Evolutionary conservation across 345 rosid genomes (phyloP).

Genomic region (Heritiera littoralis): DNA sequence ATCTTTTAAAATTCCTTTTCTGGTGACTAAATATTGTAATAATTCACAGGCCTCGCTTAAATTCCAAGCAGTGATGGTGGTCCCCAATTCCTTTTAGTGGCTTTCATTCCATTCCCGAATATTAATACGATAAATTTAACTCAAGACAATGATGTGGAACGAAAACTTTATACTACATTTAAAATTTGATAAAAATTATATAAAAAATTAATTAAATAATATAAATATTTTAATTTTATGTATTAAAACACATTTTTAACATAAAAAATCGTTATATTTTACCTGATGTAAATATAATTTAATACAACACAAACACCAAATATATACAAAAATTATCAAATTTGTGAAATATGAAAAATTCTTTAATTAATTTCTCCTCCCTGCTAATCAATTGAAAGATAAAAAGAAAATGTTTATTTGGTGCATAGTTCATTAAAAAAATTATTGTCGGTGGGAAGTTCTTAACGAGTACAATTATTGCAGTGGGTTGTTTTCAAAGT

Average conservation of each 20-base stretch:
- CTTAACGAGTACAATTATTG: conserved; percentile 5
- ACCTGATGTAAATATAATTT: no score
- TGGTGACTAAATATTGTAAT: background rate
- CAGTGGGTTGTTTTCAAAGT: background rate
- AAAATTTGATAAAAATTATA: no score
- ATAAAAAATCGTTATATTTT: no score
- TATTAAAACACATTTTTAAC: no score
- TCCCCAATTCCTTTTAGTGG: conserved; percentile 8
- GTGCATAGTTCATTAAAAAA: background rate
- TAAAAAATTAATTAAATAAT: no score
- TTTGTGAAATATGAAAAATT: background rate
- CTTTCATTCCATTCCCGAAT: conserved; percentile 4
- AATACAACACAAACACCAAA: no score
- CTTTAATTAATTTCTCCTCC: background rate
- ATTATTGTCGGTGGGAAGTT: background rate
- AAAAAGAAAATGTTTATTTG: background rate
- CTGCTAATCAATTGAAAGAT: background rate
- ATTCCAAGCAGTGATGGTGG: background rate
- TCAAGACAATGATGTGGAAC: no score
- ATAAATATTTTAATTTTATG: no score
- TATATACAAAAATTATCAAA: no score
- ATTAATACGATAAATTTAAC: background rate
- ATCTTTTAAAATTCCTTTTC: background rate
- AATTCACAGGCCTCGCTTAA: background rate
- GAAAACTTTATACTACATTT: no score